Evolutionary conservation across 345 rosid genomes (phyloP), one percentile per base, ranked within the genome.

Genomic region (Arabis alpina): DNA sequence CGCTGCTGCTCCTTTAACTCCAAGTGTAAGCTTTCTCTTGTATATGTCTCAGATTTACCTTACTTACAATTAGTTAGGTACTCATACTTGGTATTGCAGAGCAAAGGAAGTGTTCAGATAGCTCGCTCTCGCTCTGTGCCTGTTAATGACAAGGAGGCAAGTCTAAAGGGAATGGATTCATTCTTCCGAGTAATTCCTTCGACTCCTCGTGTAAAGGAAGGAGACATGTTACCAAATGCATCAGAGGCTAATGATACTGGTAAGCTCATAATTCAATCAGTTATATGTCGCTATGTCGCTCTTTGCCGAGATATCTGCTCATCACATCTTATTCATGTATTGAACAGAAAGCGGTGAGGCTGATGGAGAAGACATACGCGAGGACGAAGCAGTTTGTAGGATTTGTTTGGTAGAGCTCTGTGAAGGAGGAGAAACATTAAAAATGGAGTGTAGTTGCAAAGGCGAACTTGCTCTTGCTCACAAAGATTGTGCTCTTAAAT

Each of bases 401-500:
- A 93, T 93, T 71, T 93, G 98, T 79, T 48, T 93, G 61, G 86
- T 84, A 37, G 98, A 88, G n/a, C 78, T 93, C 15, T 81, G 92
- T 53, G 97, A 93, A 89, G 96, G 94, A 30, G 98, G 98, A 3
- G 96, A 93, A 80, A 93, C 98, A 9, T 77, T 93, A 27, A 88
- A 91, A 87, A 88, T 93, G 94, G 98, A 93, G 73, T 93, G 97
- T 84, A 93, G 96, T 79, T 93, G 97, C 85, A 93, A 89, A 88
- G 98, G 98, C 0, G 97, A 93, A 72, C 97, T 93, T 36, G 96
- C 97, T 72, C 79, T 93, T 65, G 97, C 97, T 10, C 98, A 91
- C 78, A 83, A 81, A 80, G 97, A 89, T 43, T 93, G 98, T 77
- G 97, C 97, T 50, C 75, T 91, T 13, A 93, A 93, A 81, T 93